Conservation (phyloP, 73 alveolate genomes). For the Paramecium caudatum region DNA sequence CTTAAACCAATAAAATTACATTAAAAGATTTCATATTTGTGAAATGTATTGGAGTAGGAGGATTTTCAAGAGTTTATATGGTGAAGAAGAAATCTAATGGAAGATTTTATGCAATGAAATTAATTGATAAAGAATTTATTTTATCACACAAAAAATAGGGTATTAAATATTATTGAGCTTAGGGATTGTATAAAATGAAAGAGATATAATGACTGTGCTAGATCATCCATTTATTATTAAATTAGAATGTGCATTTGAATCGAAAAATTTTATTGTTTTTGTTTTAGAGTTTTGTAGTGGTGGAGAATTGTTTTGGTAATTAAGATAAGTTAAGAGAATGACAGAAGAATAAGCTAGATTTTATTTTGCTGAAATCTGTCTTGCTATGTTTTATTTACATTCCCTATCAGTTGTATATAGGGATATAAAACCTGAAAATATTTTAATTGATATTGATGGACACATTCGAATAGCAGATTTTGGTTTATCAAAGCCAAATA, state of each 20-base stretch:
- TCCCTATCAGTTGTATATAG: slow-evolving; percentile 73
- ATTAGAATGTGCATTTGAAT: slow-evolving; percentile 86
- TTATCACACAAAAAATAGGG: slow-evolving; percentile 81
- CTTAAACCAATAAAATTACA: slow-evolving; percentile 7
- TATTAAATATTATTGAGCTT: slow-evolving; percentile 53
- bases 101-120: slow-evolving; percentile 87
- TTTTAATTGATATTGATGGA: slow-evolving; percentile 83
- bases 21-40: slow-evolving; percentile 74
- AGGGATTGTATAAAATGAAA: slow-evolving; percentile 72
- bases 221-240: slow-evolving; percentile 86
- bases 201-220: slow-evolving; percentile 76
- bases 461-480: slow-evolving; percentile 85
- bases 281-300: slow-evolving; percentile 92
- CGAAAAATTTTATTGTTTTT: slow-evolving; percentile 79
- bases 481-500: slow-evolving; percentile 81
- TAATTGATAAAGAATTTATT: slow-evolving; percentile 83
- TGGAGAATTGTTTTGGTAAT: slow-evolving; percentile 93
- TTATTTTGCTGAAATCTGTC: slow-evolving; percentile 80
- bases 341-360: slow-evolving; percentile 81
- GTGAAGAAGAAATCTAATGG: slow-evolving; percentile 92
- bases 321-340: slow-evolving; percentile 83
- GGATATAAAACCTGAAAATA: slow-evolving; percentile 89
- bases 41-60: slow-evolving; percentile 94
- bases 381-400: slow-evolving; percentile 86
- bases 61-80: slow-evolving; percentile 85